A percentile compares a stretch with the other conserved stretches of the same genome.
Conservation (phyloP, 805 yeast species). For the Wickerhamomyces xylosicus region DNA sequence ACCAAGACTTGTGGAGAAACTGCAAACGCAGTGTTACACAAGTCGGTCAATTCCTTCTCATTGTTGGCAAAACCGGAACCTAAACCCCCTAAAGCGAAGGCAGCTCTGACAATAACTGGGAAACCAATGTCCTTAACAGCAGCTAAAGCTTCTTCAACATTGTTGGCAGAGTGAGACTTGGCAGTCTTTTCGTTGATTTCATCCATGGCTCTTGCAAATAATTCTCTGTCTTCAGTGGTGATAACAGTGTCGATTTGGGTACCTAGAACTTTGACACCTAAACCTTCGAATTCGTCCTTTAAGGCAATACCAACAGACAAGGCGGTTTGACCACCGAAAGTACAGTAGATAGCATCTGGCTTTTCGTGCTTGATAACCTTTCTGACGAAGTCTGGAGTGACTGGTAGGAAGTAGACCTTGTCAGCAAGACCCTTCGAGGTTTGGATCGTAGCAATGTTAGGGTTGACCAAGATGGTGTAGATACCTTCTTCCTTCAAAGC, state of each 20-base stretch:
- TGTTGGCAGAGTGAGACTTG: conserved; percentile 74
- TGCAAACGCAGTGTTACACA: conserved; percentile 89
- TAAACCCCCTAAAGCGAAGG: conserved; percentile 93
- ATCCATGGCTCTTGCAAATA: conserved; percentile 89
- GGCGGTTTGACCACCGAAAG: conserved; percentile 99
- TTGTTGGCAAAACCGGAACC: conserved; percentile 97
- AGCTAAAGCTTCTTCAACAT: conserved; percentile 68
- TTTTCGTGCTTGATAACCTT: conserved; percentile 91
- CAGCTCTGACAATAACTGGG: conserved; percentile 97
- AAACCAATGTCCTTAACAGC: conserved; percentile 85
- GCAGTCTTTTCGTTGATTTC: conserved; percentile 96
- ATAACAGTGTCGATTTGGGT: conserved; percentile 93
- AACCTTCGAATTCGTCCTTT: conserved; percentile 86
- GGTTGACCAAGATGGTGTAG: conserved; percentile 90
- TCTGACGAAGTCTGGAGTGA: conserved; percentile 90
- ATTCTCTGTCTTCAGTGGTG: conserved; percentile 96
- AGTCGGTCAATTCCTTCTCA: conserved; percentile 67
- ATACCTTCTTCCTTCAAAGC: conserved; percentile 97
- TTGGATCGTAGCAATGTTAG: conserved; percentile 97
- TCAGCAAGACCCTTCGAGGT: conserved; percentile 97
- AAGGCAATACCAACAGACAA: conserved; percentile 89
- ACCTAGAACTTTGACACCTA: conserved; percentile 94
- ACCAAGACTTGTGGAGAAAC: conserved; percentile 93
- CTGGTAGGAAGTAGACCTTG: conserved; percentile 97
- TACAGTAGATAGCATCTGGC: conserved; percentile 94